Base-by-base conservation (phyloP, 495 filamentous ascomycete species). In the Aspergillus heteromorphus region DNA sequence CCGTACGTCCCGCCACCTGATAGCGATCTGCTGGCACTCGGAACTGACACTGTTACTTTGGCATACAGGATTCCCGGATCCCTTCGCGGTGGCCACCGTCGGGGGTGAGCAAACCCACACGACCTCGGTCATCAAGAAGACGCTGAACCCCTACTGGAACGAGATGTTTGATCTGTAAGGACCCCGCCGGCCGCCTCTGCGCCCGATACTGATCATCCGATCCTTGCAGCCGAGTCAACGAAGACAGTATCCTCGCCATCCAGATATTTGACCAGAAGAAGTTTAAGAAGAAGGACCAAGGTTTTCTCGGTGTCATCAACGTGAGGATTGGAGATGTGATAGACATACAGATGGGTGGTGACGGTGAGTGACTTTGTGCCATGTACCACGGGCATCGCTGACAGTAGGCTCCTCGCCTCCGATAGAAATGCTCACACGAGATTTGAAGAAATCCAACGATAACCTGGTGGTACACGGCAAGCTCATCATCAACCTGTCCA, bases 241-340 rank as follows among this genome's bases (percentile, higher is more conserved):
- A 97, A 64, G 91, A 96, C 60, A 96, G 91, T 65, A 97, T 97
- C 60, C 82, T 98, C 18, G 92, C 92, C 17, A 91, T 98, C 40
- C 93, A 98, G 68, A 96, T 98, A 43, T 98, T 98, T 64, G 93
- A 98, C 68, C 93, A 98, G 70, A 97, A 97, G 78, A 98, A 98
- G 71, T 98, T 97, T 78, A 98, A 98, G 77, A 98, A 98, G 81
- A 98, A 97, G 88, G 93, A 97, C 63, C 93, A 98, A 68, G 93
- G 93, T 1, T 98, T 98, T 62, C 82, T 98, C 18, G 93, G 93
- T 34, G 93, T 98, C 34, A 96, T 98, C 60, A 98, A 98, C 68
- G 87, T 97, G 54, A 87, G 91, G 49, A 87, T 97, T 51, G 95
- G 93, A 53, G 88, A 90, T 77, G 87, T 92, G 34, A 88, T 98